Conservation (phyloP, 495 filamentous ascomycete genomes). For the Hyaloscypha finlandica region DNA sequence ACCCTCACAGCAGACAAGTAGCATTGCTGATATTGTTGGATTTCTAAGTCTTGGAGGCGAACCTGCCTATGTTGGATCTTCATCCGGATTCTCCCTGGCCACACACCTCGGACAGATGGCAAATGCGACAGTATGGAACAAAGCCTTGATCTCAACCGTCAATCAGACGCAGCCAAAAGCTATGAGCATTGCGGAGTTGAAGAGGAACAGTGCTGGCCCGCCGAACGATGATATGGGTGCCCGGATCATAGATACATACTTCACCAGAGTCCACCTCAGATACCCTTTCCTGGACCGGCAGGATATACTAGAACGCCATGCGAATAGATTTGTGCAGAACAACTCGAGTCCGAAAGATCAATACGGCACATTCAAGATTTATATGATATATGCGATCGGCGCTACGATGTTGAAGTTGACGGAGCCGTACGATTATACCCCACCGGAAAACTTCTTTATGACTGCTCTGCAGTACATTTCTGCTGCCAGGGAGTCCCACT, state of each 20-base stretch:
- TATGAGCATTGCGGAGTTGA: conserved; percentile 42
- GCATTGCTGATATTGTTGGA: conserved; percentile 53
- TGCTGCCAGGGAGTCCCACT: conserved; percentile 51
- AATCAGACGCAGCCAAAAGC: conserved; percentile 36
- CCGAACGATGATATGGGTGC: conserved; percentile 51
- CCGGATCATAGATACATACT: conserved; percentile 48
- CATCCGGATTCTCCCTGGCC: conserved; percentile 52
- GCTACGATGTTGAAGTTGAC: conserved; percentile 50
- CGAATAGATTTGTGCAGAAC: conserved; percentile 45
- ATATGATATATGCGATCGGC: conserved; percentile 55
- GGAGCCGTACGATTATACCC: conserved; percentile 47
- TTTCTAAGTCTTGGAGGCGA: conserved; percentile 53
- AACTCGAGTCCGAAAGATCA: conserved; percentile 44
- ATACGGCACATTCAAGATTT: conserved; percentile 54
- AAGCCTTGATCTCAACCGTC: conserved; percentile 43
- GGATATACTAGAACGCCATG: conserved; percentile 47
- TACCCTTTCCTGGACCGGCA: conserved; percentile 54
- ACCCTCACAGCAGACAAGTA: conserved; percentile 37
- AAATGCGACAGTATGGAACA: conserved; percentile 54
- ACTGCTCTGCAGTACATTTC: conserved; percentile 52
- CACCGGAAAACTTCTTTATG: conserved; percentile 52
- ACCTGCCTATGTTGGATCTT: conserved; percentile 54
- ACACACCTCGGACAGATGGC: conserved; percentile 56
- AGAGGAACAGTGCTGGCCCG: conserved; percentile 47
- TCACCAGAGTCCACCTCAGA: conserved; percentile 46